A percentile compares a stretch with the other conserved stretches of the same genome.
These are phyloP conservation scores for Colletotrichum sansevieriae DNA, from an alignment of 2,329 filamentous ascomycete species.

Conservation along the genomic window DNA sequence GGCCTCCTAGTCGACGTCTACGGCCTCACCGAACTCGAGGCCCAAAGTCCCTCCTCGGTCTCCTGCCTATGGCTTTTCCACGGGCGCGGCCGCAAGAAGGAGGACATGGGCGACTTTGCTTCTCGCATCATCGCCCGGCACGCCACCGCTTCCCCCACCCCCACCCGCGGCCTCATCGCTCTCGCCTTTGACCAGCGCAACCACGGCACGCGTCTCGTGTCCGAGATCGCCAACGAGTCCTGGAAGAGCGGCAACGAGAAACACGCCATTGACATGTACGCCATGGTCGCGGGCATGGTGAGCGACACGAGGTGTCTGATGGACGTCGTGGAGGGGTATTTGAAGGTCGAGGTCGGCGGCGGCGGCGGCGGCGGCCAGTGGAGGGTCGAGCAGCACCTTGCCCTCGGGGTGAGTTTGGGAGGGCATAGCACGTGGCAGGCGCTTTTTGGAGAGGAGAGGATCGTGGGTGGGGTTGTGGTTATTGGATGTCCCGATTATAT, in stretches of 20 bases:
- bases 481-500: conserved; percentile 93
- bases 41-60: conserved; percentile 63
- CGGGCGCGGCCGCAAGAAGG: conserved; percentile 77
- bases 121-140: conserved; percentile 71
- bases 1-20: conserved; percentile 85
- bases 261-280: conserved; percentile 95
- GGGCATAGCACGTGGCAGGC: conserved; percentile 91
- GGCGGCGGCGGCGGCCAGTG: conserved; percentile 42
- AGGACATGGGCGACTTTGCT: conserved; percentile 82
- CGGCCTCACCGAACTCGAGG: conserved; percentile 78
- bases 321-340: conserved; percentile 81
- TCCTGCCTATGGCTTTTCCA: conserved; percentile 94
- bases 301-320: conserved; percentile 82
- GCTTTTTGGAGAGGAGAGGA: conserved; percentile 80
- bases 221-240: conserved; percentile 76
- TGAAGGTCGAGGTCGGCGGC: conserved; percentile 65
- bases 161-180: conserved; percentile 75
- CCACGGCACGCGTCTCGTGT: conserved; percentile 81
- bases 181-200: conserved; percentile 93
- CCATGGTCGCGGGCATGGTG: conserved; percentile 78
- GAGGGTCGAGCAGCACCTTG: conserved; percentile 74
- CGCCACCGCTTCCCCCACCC: conserved; percentile 33
- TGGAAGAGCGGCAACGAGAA: conserved; percentile 84
- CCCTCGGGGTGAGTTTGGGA: conserved; percentile 86
- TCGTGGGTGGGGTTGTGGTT: conserved; percentile 82